Evolutionary conservation across 1,139 yeast species (phyloP).

Genomic region (Saccharomyces hybrid): DNA sequence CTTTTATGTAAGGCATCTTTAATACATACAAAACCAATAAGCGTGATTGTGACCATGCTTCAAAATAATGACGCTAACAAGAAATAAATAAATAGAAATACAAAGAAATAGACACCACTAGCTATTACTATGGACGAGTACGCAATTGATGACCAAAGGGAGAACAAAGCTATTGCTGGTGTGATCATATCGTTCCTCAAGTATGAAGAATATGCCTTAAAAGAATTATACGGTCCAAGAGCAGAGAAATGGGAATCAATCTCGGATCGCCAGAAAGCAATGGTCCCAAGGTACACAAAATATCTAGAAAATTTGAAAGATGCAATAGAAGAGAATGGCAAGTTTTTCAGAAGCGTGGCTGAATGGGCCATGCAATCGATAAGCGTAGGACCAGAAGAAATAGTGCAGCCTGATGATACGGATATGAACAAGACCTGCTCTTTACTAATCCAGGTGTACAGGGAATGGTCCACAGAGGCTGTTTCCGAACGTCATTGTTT

Average conservation of each 20-base stretch:
- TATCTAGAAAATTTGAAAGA: conserved; percentile 40
- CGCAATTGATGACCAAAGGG: not conserved
- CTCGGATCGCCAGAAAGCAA: conserved; percentile 35
- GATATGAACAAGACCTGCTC: conserved; percentile 59
- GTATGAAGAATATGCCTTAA: conserved; percentile 30
- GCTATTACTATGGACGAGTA: not conserved
- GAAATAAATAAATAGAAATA: no score
- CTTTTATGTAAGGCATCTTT: not conserved
- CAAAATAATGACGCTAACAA: not conserved
- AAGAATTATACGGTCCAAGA: conserved; percentile 30
- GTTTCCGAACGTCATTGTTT: conserved; percentile 42
- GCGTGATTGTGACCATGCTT: no score
- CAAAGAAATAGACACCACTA: not conserved
- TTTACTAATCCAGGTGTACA: conserved; percentile 51
- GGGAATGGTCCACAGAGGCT: conserved; percentile 77
- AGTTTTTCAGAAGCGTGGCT: conserved; percentile 44
- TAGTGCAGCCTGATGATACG: conserved; percentile 41
- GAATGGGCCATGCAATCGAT: conserved; percentile 42
- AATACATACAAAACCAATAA: not conserved
- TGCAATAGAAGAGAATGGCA: conserved; percentile 44
- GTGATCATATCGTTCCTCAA: conserved; percentile 16
- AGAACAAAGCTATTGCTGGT: conserved; percentile 4
- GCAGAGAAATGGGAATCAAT: conserved; percentile 33
- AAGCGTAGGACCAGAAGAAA: conserved; percentile 42
- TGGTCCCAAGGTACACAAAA: conserved; percentile 46